Base-by-base conservation (phyloP, 371 early-diverging fungal species). In the Rhizopus stolonifer region DNA sequence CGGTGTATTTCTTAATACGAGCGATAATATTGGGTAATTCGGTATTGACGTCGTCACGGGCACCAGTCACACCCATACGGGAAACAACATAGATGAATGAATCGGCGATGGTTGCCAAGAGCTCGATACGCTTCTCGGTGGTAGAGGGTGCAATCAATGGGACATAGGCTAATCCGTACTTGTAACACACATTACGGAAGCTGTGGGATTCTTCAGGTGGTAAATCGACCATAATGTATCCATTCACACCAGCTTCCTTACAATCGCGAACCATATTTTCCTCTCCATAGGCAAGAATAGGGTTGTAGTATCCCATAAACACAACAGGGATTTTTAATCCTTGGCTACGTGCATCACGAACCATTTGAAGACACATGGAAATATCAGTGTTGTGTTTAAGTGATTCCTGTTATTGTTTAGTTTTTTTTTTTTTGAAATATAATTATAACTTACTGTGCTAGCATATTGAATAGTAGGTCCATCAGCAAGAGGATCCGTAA, bases 261-360 rank as follows among this genome's bases (percentile, higher is more conserved):
- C 94, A 91, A 55, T 91, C 89, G 40, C 84, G 66, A 64, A 95
- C 87, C 46, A 96, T 74, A 47, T 73, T 69, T 61, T 85, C 78
- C 74, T 95, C 94, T 25, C 97, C 98, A 66, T 95, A 95, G 52
- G 86, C 91, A 52, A 92, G 80, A 49, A 97, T 86, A 25, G 96
- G 94, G 72, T 98, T 98, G 81, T 90, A 95, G 83, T 98, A 98
- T 26, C 96, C 97, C 98, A 98, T 97, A 58, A 98, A 90, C 22
- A 98, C 80, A 31, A 98, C 82, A 8, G 99, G 99, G 8, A 87
- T 82, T 49, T 78, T 84, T n/a, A 97, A 83, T 11, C 97, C 97
- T 40, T 78, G 76, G 22, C 75, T 60, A 34, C 96, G 88, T 4
- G 97, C 97, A 53, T 86, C 77, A 15, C 74, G 68, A 21, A 95